A percentile compares a stretch with the other conserved stretches of the same genome.
Conservation (phyloP, 208 protist species). For the Borovskyia barvae region DNA sequence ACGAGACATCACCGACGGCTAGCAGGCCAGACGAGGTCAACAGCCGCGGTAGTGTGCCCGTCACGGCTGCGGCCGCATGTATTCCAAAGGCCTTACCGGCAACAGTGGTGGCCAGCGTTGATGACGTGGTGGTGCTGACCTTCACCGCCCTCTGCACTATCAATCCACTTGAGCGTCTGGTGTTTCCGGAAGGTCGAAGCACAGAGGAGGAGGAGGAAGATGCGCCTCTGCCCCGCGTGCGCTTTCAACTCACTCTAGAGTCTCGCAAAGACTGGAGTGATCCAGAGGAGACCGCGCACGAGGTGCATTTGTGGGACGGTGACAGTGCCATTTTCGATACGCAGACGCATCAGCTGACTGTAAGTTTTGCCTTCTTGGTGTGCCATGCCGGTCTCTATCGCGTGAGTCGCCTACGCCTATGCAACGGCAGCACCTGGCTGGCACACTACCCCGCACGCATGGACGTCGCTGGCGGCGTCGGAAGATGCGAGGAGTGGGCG, state of each 20-base stretch:
- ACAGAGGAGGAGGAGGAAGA: neutral
- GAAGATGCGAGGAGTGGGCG: too few species aligned
- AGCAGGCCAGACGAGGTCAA: too few species aligned
- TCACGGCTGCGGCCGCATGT: neutral
- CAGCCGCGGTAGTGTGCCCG: neutral
- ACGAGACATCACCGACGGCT: neutral
- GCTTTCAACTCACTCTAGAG: slow-evolving; percentile 44
- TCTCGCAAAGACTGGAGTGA: slow-evolving; percentile 75
- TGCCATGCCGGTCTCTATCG: slow-evolving; percentile 72
- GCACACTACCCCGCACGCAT: slow-evolving; percentile 24
- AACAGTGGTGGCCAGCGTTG: slow-evolving; percentile 19
- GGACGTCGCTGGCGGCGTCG: neutral
- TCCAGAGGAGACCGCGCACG: slow-evolving; percentile 52
- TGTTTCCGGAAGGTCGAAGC: neutral
- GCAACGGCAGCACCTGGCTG: slow-evolving; percentile 39
- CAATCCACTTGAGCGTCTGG: slow-evolving; percentile 22
- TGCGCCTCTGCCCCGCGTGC: neutral
- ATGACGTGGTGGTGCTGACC: slow-evolving; percentile 30
- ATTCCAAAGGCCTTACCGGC: neutral
- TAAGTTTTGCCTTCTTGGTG: slow-evolving; percentile 37
- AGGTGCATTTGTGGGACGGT: slow-evolving; percentile 36
- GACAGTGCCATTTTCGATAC: slow-evolving; percentile 28
- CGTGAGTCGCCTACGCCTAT: slow-evolving; percentile 44
- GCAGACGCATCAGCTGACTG: slow-evolving; percentile 23
- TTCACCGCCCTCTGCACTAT: slow-evolving; percentile 28